Conservation (phyloP, 2,329 filamentous ascomycete species). For the Colletotrichum sp. region DNA sequence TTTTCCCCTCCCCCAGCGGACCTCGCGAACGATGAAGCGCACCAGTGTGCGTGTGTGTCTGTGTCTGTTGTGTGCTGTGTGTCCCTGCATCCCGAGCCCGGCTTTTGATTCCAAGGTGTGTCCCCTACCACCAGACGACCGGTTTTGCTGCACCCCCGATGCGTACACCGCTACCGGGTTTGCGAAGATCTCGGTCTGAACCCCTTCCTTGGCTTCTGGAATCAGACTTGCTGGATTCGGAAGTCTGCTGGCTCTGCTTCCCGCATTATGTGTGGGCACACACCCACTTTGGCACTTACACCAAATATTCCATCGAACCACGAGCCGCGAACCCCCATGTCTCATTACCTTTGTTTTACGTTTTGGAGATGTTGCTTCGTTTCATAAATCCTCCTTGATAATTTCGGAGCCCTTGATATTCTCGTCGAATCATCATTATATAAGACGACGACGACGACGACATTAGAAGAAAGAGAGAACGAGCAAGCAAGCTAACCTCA, state of each 20-base stretch:
- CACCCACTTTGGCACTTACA: neutral
- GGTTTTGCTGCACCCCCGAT: neutral
- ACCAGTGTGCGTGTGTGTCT: neutral
- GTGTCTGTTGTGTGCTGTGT: neutral
- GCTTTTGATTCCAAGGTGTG: constrained; percentile 1
- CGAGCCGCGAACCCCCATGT: neutral
- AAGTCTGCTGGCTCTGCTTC: neutral
- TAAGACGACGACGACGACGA: neutral
- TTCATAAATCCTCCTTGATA: neutral
- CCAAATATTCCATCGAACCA: neutral
- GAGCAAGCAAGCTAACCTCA: neutral
- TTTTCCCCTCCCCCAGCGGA: neutral
- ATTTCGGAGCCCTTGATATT: neutral
- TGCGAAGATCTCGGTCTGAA: neutral
- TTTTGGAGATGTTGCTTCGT: neutral
- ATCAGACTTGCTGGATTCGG: neutral
- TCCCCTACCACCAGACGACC: neutral
- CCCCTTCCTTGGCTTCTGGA: constrained; percentile 7
- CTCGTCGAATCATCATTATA: neutral
- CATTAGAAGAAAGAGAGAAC: neutral
- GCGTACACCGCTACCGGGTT: neutral
- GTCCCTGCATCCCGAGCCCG: neutral
- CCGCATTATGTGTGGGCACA: neutral
- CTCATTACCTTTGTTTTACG: neutral
- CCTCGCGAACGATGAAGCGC: neutral